Conservation (phyloP, 2,329 filamentous ascomycete species). For the Drechslerella dactyloides region DNA sequence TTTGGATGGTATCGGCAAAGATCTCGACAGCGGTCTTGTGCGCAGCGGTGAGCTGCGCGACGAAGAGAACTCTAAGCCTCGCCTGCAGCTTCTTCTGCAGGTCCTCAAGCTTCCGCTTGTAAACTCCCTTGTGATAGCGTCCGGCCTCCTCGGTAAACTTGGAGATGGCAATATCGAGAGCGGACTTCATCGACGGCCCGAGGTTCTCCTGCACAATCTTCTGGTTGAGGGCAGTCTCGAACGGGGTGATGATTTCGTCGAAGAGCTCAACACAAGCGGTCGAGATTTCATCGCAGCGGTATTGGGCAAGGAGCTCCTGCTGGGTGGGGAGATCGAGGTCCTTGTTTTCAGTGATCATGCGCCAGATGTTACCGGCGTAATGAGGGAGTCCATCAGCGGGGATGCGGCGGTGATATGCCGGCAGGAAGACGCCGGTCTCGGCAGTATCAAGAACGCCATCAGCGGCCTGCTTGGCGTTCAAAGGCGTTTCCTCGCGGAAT, state of each 20-base stretch:
- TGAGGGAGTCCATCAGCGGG: conserved; percentile 95
- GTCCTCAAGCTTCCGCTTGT: conserved; percentile 81
- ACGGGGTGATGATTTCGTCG: conserved; percentile 77
- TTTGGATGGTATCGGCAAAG: conserved; percentile 86
- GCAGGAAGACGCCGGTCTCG: conserved; percentile 74
- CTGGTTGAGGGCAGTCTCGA: conserved; percentile 81
- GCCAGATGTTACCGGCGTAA: conserved; percentile 94
- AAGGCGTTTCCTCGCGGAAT: conserved; percentile 78
- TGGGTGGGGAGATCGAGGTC: conserved; percentile 95
- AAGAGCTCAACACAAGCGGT: conserved; percentile 85
- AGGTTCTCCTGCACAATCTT: conserved; percentile 76
- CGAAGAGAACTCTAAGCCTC: conserved; percentile 85
- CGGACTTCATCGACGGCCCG: conserved; percentile 73
- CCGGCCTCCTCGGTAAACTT: conserved; percentile 91
- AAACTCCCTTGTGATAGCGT: conserved; percentile 96
- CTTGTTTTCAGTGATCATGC: conserved; percentile 98
- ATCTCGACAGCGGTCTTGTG: conserved; percentile 85
- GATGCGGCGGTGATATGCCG: conserved; percentile 94
- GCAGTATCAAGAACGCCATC: conserved; percentile 40
- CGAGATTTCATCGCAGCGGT: conserved; percentile 95
- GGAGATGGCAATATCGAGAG: conserved; percentile 75
- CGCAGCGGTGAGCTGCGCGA: conserved; percentile 82
- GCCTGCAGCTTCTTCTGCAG: conserved; percentile 84
- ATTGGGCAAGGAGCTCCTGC: conserved; percentile 94
- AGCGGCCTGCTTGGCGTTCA: conserved; percentile 64